phyloP scores from a whole-genome alignment of 495 filamentous ascomycete genomes.

The Trichoderma reesei region DNA sequence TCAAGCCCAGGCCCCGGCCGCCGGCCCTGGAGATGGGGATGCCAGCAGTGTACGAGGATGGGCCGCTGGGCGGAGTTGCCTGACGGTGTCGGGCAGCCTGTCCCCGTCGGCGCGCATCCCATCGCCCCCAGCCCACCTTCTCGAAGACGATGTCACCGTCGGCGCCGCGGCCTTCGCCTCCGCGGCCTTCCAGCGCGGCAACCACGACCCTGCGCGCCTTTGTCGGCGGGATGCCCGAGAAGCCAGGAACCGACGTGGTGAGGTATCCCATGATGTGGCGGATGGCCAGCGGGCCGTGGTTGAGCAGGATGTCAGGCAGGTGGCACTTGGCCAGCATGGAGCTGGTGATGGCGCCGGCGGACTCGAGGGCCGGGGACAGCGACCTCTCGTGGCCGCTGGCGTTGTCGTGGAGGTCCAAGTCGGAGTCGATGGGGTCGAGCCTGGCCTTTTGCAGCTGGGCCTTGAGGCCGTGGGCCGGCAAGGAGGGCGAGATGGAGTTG shows the following conservation, averaged over 20 bases:
- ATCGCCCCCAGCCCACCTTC: constrained; percentile 95
- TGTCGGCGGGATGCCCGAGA: constrained; percentile 79
- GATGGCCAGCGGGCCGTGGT: constrained; percentile 84
- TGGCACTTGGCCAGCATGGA: constrained; percentile 83
- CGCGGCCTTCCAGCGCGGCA: constrained; percentile 64
- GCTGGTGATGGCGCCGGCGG: constrained; percentile 73
- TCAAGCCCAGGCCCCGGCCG: constrained; percentile 33
- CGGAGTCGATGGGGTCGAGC: constrained; percentile 69
- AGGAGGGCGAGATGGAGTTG: constrained; percentile 86
- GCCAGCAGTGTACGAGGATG: constrained; percentile 45
- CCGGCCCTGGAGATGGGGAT: constrained; percentile 55
- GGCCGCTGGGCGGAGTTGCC: constrained; percentile 38
- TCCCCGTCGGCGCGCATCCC: constrained; percentile 72
- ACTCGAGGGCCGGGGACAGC: constrained; percentile 50
- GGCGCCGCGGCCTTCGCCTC: constrained; percentile 52
- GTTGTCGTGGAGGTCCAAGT: constrained; percentile 74
- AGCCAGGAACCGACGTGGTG: constrained; percentile 86
- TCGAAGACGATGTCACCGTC: constrained; percentile 79
- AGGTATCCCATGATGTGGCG: constrained; percentile 90
- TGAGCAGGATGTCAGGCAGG: constrained; percentile 80
- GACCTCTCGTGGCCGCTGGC: constrained; percentile 41
- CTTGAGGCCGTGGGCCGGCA: constrained; percentile 72
- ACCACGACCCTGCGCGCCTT: constrained; percentile 87
- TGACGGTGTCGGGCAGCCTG: constrained; percentile 43
- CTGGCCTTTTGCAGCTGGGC: constrained; percentile 48